Percentiles rank a stretch among this genome's conserved stretches.
Evolutionary conservation across 306 rosid species (phyloP).

Genomic region (Lagenaria siceraria): DNA sequence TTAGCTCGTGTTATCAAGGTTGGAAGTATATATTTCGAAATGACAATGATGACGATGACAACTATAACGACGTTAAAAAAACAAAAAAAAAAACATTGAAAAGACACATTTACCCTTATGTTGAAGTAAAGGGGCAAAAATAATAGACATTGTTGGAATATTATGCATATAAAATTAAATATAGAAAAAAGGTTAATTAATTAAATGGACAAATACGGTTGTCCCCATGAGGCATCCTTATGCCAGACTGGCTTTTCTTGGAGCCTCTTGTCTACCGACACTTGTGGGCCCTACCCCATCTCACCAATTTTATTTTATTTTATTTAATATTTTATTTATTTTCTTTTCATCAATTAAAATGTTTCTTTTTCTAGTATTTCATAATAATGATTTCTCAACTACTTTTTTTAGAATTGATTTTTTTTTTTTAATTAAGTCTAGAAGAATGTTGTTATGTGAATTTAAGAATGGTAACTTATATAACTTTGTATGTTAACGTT

Average conservation of each 20-base stretch:
- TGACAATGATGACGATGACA: background rate
- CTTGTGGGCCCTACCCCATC: slow-evolving; percentile 4
- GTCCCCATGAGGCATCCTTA: background rate
- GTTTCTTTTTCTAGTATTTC: too few species aligned
- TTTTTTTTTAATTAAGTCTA: background rate
- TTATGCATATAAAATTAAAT: background rate
- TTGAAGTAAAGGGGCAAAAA: background rate
- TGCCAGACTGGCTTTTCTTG: slow-evolving; percentile 7
- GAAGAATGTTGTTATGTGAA: background rate
- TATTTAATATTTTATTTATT: background rate
- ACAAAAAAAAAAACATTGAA: background rate
- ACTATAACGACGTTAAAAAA: background rate
- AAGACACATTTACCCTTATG: background rate
- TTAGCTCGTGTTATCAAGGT: background rate
- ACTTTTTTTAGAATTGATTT: background rate
- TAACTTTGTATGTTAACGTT: too few species aligned
- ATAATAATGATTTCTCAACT: background rate
- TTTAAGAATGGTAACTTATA: background rate
- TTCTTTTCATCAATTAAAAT: background rate
- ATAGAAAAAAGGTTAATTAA: background rate
- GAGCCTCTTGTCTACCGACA: slow-evolving; percentile 7
- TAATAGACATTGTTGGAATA: background rate
- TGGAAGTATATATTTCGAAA: background rate
- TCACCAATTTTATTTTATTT: background rate
- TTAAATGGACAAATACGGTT: background rate